phyloP scores from a whole-genome alignment of 805 yeast genomes.

The Kodamaea fukazawae region DNA sequence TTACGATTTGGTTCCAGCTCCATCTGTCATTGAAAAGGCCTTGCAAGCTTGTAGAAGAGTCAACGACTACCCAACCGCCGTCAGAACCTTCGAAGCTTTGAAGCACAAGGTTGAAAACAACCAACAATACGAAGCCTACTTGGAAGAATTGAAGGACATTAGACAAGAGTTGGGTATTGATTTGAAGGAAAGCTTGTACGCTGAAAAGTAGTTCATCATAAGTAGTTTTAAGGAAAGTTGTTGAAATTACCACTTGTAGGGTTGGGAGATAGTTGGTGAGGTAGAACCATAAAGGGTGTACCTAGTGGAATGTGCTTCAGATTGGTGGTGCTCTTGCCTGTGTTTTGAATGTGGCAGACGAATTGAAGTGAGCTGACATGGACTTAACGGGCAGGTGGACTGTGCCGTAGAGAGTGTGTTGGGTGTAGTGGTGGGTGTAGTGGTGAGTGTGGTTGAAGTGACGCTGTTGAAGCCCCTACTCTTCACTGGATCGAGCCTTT shows the following conservation, averaged over 20 bases:
- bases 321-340: too few relatives aligned
- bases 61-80: constrained; percentile 97
- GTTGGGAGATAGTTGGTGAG: not conserved
- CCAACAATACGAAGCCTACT: constrained; percentile 92
- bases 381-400: too few relatives aligned
- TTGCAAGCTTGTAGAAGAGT: constrained; percentile 98
- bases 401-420: too few relatives aligned
- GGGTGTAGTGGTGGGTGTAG: too few relatives aligned
- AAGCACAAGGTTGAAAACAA: constrained; percentile 93
- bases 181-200: constrained; percentile 81
- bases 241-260: not conserved
- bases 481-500: too few relatives aligned
- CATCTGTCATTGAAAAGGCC: constrained; percentile 92
- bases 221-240: not conserved
- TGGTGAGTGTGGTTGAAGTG: too few relatives aligned
- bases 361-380: too few relatives aligned
- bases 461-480: too few relatives aligned
- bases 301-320: too few relatives aligned
- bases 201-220: constrained; percentile 17
- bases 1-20: constrained; percentile 98
- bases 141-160: constrained; percentile 87
- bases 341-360: too few relatives aligned
- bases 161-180: constrained; percentile 93
- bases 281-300: too few relatives aligned
- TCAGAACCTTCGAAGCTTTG: constrained; percentile 96